Percentiles rank a stretch among this genome's conserved stretches.
These are phyloP conservation scores for Marchantia paleacea DNA, from an alignment of 225 moss, liverwort and hornwort genomes.

Conservation along the genomic window DNA sequence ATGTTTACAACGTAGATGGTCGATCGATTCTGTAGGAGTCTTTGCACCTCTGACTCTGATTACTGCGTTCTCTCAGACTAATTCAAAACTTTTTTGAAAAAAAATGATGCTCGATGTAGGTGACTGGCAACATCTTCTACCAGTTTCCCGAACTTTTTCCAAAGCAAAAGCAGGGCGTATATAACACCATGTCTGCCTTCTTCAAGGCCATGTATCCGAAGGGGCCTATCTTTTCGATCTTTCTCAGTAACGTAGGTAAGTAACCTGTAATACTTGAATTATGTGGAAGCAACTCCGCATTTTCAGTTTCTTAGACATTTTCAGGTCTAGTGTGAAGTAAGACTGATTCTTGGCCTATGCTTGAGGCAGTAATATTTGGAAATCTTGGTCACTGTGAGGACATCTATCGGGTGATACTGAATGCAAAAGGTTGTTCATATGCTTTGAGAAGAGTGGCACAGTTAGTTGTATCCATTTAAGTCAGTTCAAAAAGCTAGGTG, in stretches of 20 bases:
- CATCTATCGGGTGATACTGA: not conserved
- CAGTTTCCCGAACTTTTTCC: slow-evolving; percentile 82
- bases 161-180: slow-evolving; percentile 81
- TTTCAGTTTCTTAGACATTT: not conserved
- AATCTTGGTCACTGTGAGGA: not conserved
- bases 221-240: slow-evolving; percentile 73
- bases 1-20: not conserved
- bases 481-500: not conserved
- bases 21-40: not conserved
- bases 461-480: not conserved
- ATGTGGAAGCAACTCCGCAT: not conserved
- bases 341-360: too few relatives aligned
- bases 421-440: not conserved
- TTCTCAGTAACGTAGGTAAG: slow-evolving; percentile 80
- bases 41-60: not conserved
- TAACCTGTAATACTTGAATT: not conserved
- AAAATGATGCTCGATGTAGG: slow-evolving; percentile 36
- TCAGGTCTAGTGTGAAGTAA: not conserved
- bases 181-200: slow-evolving; percentile 54
- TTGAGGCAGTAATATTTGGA: not conserved
- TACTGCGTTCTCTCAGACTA: not conserved
- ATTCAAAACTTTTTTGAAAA: slow-evolving; percentile 24
- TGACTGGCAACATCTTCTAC: slow-evolving; percentile 82
- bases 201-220: slow-evolving; percentile 72
- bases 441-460: not conserved